Conservation (phyloP, 2,329 filamentous ascomycete species). For the Trichoderma hamatum region DNA sequence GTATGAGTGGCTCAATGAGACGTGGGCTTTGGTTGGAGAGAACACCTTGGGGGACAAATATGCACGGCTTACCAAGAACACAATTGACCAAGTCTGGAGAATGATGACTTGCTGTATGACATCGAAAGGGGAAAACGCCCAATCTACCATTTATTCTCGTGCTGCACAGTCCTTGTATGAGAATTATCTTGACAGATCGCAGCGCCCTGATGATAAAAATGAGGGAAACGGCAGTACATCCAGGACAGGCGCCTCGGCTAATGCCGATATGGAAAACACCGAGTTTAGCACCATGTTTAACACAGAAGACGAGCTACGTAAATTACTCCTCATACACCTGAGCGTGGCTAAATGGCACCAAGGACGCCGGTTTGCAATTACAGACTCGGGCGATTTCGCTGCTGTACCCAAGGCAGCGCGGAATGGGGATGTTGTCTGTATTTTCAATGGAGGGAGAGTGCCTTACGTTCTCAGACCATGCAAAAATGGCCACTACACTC, state of each 20-base stretch:
- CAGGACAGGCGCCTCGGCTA: neutral
- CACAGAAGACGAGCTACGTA: neutral
- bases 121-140: neutral
- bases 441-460: neutral
- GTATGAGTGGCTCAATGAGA: neutral
- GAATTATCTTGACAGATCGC: neutral
- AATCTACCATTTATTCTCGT: constrained; percentile 4
- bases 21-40: neutral
- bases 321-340: neutral
- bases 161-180: neutral
- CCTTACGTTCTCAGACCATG: neutral
- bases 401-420: neutral
- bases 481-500: neutral
- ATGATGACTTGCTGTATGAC: neutral
- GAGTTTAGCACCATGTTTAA: neutral
- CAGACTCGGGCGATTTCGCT: neutral
- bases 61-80: neutral
- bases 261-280: neutral
- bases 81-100: neutral
- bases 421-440: neutral
- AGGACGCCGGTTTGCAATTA: neutral
- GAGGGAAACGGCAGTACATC: neutral
- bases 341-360: neutral
- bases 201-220: neutral
- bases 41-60: neutral